Percentiles rank a stretch among this genome's conserved stretches.
phyloP scores from a whole-genome alignment of 805 yeast species.

The Lachancea sp. region DNA sequence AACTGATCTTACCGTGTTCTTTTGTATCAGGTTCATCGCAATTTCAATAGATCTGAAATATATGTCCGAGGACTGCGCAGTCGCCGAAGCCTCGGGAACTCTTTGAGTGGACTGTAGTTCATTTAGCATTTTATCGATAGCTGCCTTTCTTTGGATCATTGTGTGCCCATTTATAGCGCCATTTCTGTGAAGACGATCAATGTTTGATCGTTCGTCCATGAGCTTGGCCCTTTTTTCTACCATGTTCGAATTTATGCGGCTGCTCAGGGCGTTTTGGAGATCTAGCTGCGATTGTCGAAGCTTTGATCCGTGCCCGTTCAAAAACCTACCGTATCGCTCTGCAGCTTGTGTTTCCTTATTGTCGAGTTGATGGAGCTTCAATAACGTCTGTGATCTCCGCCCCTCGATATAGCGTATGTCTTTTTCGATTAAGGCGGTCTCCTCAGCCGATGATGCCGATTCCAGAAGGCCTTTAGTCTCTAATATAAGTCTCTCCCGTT shows the following conservation, averaged over 20 bases:
- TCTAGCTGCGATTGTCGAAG: slow-evolving; percentile 16
- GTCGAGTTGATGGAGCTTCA: slow-evolving; percentile 16
- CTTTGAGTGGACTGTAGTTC: slow-evolving; percentile 8
- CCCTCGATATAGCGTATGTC: slow-evolving; percentile 3
- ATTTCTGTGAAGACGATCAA: slow-evolving; percentile 11
- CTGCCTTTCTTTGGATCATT: slow-evolving; percentile 8
- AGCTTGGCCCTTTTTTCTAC: slow-evolving; percentile 17
- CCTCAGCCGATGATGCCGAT: neutral
- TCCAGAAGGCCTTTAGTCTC: slow-evolving; percentile 14
- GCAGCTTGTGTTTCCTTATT: slow-evolving; percentile 9
- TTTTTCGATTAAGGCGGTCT: neutral
- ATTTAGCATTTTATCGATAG: slow-evolving; percentile 15
- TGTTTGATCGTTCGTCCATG: slow-evolving; percentile 13
- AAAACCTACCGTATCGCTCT: slow-evolving; percentile 11
- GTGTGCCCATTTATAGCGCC: slow-evolving; percentile 3
- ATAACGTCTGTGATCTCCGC: slow-evolving; percentile 16
- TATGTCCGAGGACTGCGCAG: slow-evolving; percentile 8
- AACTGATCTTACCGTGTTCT: slow-evolving; percentile 16
- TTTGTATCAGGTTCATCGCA: slow-evolving; percentile 21
- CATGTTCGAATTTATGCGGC: slow-evolving; percentile 8
- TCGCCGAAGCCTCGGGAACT: neutral
- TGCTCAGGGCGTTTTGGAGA: slow-evolving; percentile 18
- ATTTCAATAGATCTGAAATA: slow-evolving; percentile 26
- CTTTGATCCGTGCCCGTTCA: slow-evolving; percentile 12
- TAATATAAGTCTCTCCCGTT: slow-evolving; percentile 19